Conservation (phyloP, 1,139 yeast species). For the Wickerhamomyces sp. region DNA sequence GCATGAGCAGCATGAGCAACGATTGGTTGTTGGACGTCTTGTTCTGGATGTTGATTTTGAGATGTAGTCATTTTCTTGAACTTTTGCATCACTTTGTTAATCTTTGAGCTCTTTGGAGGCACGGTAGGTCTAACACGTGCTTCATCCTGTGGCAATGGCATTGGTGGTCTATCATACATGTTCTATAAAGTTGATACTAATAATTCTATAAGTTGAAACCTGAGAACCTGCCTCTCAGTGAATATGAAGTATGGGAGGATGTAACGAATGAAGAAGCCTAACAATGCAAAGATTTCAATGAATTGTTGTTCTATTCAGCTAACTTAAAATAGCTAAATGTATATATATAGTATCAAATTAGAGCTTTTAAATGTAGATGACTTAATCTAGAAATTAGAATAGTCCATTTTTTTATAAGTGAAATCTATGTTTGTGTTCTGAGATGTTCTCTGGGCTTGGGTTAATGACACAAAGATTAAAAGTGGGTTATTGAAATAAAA, state of each 20-base stretch:
- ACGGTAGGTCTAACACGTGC: conserved; percentile 1
- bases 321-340: not conserved
- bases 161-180: conserved; percentile 27
- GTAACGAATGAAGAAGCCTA: not conserved
- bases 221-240: not conserved
- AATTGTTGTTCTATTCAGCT: not conserved
- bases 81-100: conserved; percentile 9
- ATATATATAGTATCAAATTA: not conserved
- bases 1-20: conserved; percentile 19
- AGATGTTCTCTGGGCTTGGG: too few relatives aligned
- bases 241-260: not conserved
- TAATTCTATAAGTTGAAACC: not conserved
- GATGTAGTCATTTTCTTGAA: conserved; percentile 11
- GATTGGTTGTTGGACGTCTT: conserved; percentile 1
- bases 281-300: not conserved
- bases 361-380: too few relatives aligned
- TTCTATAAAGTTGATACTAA: not conserved
- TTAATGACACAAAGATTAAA: too few relatives aligned
- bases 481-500: too few relatives aligned
- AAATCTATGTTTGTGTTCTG: too few relatives aligned
- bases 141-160: conserved; percentile 20
- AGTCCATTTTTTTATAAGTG: too few relatives aligned
- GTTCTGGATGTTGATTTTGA: not conserved
- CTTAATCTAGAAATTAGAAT: too few relatives aligned
- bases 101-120: conserved; percentile 1